Evolutionary conservation across 179 eudicot genomes (phyloP).

Genomic region (Silene coronaria): DNA sequence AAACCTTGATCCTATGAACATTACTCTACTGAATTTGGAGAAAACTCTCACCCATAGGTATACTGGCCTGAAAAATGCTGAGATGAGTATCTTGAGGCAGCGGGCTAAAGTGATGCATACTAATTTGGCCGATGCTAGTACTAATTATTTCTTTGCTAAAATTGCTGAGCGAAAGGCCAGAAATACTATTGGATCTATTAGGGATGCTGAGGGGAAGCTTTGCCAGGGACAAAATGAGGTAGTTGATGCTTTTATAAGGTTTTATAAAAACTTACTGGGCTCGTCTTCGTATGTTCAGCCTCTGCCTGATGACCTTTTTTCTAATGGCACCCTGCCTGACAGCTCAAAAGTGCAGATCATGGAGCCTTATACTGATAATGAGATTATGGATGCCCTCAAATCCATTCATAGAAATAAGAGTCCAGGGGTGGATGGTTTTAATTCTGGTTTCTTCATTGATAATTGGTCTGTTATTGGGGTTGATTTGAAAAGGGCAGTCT

Average conservation of each 20-base stretch:
- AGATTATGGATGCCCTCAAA: neutral
- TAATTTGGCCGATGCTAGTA: neutral
- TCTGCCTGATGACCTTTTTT: neutral
- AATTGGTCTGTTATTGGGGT: neutral
- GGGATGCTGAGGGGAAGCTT: neutral
- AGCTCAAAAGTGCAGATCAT: no score
- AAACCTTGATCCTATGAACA: no score
- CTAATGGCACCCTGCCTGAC: neutral
- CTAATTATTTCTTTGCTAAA: neutral
- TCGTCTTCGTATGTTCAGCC: neutral
- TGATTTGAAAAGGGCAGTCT: neutral
- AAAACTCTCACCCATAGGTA: no score
- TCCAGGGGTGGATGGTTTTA: neutral
- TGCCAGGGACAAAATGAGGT: neutral
- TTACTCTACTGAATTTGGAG: no score
- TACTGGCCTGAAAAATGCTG: neutral
- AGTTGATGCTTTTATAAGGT: neutral
- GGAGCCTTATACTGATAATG: neutral
- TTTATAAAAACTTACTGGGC: neutral
- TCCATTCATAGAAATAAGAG: no score
- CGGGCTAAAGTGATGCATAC: neutral
- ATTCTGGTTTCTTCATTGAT: neutral
- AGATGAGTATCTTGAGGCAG: neutral
- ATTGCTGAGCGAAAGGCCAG: neutral
- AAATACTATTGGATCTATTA: neutral